Evolutionary conservation across 306 rosid species (phyloP).

Genomic region (Calophaca sinica): DNA sequence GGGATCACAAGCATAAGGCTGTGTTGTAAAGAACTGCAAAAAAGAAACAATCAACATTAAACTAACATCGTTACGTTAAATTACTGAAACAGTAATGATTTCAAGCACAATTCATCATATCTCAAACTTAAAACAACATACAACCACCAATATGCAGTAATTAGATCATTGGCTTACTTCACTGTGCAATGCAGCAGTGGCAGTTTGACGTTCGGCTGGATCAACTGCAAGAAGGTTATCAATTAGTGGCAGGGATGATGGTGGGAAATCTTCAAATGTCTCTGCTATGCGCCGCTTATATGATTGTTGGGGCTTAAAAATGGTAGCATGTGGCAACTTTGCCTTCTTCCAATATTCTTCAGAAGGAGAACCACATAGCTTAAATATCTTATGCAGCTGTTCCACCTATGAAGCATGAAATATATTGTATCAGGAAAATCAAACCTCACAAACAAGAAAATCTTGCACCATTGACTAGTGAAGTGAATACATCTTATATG

Average conservation of each 20-base stretch:
- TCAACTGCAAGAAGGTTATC: constrained; percentile 85
- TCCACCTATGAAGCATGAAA: constrained; percentile 66
- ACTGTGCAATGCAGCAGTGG: constrained; percentile 79
- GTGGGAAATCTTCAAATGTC: constrained; percentile 78
- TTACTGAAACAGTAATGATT: background rate
- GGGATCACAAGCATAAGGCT: constrained; percentile 88
- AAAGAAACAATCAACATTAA: constrained; percentile 29
- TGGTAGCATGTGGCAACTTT: constrained; percentile 87
- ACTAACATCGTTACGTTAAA: background rate
- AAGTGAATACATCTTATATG: background rate
- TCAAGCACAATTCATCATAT: constrained; percentile 13
- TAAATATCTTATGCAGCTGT: constrained; percentile 94
- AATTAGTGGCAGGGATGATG: constrained; percentile 78
- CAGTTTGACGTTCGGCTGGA: constrained; percentile 83
- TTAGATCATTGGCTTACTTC: constrained; percentile 66
- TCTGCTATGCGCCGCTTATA: constrained; percentile 82
- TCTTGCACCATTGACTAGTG: constrained; percentile 41
- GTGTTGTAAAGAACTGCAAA: constrained; percentile 76
- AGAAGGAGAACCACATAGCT: constrained; percentile 92
- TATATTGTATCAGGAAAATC: constrained; percentile 35
- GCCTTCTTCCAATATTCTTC: constrained; percentile 92
- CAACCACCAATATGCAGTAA: background rate
- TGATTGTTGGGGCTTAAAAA: constrained; percentile 87
- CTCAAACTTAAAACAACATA: constrained; percentile 1
- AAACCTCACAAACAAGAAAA: constrained; percentile 6